Evolutionary conservation across 768 basidiomycete species (phyloP), one percentile per base, ranked within the genome.

Genomic region (Megacollybia marginata): DNA sequence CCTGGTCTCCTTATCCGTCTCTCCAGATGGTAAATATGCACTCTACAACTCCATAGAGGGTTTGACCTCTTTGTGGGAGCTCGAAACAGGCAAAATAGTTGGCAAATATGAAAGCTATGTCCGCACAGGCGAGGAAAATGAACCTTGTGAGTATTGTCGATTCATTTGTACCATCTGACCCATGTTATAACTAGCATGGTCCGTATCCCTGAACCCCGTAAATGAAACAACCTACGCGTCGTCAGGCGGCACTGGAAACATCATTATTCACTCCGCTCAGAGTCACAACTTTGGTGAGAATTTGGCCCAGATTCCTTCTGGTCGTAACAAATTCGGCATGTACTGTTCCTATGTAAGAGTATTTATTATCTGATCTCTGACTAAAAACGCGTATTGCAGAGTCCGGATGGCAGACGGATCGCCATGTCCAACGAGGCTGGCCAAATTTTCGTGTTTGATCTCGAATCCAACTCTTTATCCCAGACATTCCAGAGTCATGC

Each of bases 41-140:
- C 63, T 96, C 42, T 86, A 83, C 57, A 92, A 92, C 58, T 85
- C 85, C 48, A 71, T 94, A 16, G 92, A 95, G 58, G 93, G 93
- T 1, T 76, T 85, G 28, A 91, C 90, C 0, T 75, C 69, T 44
- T 66, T 94, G 20, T 85, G 85, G 78, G 83, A 93, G 60, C 62
- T 92, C 43, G 65, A 74, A 33, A 76, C 69, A 15, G 85, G 85
- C 4, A 71, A 76, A 33, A 61, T 84, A 2, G 62, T 80, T 1
- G 86, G 80, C 10, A 78, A 72, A 49, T 79, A 80, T 51, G 90
- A 92, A 63, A 92, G 88, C 54, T 92, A 80, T 58, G 73, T 72
- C 44, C 71, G 82, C 43, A 73, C 73, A n/a, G 68, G 65, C 4
- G 74, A 74, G 10, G 79, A 76, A 48, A 72, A 76, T 19, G 88